phyloP scores from a whole-genome alignment of 1,284 basidiomycete genomes.

The Leccinum subfulvum region DNA sequence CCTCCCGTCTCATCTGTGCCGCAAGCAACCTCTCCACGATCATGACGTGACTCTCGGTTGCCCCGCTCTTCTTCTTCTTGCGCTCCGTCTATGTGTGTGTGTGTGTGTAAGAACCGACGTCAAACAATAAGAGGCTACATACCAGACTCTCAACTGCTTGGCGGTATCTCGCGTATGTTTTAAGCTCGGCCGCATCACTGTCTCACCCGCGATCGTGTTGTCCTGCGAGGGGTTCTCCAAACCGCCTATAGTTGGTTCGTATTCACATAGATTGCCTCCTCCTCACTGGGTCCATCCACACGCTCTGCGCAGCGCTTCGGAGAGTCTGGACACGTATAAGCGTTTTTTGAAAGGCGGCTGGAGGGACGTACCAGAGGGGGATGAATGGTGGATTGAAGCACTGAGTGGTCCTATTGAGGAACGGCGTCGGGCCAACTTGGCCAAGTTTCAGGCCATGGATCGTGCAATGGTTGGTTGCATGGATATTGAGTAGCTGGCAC shows the following conservation, averaged over 20 bases:
- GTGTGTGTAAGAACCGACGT: not conserved
- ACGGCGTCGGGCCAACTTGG: conserved; percentile 40
- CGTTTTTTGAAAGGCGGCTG: conserved; percentile 54
- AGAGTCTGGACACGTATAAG: conserved; percentile 39
- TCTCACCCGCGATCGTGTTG: conserved; percentile 64
- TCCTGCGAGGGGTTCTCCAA: conserved; percentile 52
- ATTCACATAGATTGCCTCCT: conserved; percentile 43
- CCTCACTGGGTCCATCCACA: conserved; percentile 48
- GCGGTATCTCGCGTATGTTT: conserved; percentile 68
- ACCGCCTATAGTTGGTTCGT: conserved; percentile 27
- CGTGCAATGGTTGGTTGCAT: conserved; percentile 40
- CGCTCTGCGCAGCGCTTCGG: conserved; percentile 37
- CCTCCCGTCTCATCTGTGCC: conserved; percentile 90
- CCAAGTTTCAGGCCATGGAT: conserved; percentile 39
- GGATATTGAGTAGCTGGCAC: not conserved
- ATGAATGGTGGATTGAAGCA: conserved; percentile 65
- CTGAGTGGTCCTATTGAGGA: conserved; percentile 49
- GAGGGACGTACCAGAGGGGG: conserved; percentile 48
- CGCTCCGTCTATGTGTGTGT: conserved; percentile 63
- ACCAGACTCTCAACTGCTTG: conserved; percentile 54
- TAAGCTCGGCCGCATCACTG: conserved; percentile 74
- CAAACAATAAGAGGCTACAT: conserved; percentile 28
- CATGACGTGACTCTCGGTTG: conserved; percentile 78
- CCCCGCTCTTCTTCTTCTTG: conserved; percentile 85
- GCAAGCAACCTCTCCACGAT: conserved; percentile 90